Evolutionary conservation across 805 yeast species (phyloP).

Genomic region (Kodamaea nitidulidarum): DNA sequence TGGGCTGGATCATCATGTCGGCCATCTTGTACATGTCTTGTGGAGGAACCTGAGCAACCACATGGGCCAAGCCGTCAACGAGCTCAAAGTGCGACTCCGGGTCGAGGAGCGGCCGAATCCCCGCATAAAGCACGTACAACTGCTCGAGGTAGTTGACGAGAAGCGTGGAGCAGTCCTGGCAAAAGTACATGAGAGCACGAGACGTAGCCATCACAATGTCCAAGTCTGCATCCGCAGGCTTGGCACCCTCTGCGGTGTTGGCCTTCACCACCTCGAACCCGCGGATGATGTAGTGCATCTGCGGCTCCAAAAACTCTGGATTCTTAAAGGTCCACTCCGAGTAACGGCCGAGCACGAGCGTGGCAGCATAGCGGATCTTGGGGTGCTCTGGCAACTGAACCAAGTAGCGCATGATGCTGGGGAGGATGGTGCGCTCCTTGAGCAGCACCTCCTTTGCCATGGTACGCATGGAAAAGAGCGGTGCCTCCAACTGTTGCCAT

Average conservation of each 20-base stretch:
- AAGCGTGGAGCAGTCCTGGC: constrained; percentile 78
- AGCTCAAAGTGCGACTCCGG: constrained; percentile 69
- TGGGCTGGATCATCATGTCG: constrained; percentile 63
- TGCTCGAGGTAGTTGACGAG: constrained; percentile 69
- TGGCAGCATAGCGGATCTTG: constrained; percentile 86
- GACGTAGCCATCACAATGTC: constrained; percentile 82
- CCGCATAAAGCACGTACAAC: constrained; percentile 66
- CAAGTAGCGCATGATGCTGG: constrained; percentile 67
- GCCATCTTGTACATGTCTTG: constrained; percentile 51
- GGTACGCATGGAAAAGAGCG: constrained; percentile 82
- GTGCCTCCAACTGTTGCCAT: constrained; percentile 91
- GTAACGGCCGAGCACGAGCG: constrained; percentile 90
- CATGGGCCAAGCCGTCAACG: constrained; percentile 86
- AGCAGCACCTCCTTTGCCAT: constrained; percentile 89
- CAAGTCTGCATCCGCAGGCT: constrained; percentile 15
- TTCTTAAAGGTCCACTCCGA: constrained; percentile 92
- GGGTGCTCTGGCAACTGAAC: constrained; percentile 77
- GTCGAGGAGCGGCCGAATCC: constrained; percentile 51
- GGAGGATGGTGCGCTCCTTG: constrained; percentile 62
- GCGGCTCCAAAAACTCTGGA: constrained; percentile 76
- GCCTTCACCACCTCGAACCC: constrained; percentile 47
- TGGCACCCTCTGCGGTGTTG: constrained; percentile 2
- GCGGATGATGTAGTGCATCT: constrained; percentile 74
- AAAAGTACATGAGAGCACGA: constrained; percentile 88
- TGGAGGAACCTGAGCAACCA: constrained; percentile 58